These are phyloP conservation scores for Gonapodya prolifera DNA, from an alignment of 192 early-diverging fungal species.

Conservation along the genomic window DNA sequence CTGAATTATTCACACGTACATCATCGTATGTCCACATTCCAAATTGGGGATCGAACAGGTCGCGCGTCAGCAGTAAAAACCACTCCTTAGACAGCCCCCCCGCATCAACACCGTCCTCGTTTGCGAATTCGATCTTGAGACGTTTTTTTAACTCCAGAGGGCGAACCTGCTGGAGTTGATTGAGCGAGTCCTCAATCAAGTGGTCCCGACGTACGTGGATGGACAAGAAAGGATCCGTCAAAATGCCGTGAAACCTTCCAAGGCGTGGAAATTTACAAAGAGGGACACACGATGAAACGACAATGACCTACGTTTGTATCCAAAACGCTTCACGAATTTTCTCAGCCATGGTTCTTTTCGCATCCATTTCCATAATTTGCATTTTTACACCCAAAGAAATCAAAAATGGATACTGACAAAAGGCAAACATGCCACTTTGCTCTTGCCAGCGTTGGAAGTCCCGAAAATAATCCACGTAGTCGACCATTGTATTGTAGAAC, in stretches of 20 bases:
- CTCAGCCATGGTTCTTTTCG: slow-evolving; percentile 4
- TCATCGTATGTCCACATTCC: slow-evolving; percentile 73
- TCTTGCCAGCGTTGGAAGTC: slow-evolving; percentile 36
- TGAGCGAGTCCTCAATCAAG: slow-evolving; percentile 38
- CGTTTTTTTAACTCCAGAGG: slow-evolving; percentile 40
- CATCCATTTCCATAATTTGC: slow-evolving; percentile 18
- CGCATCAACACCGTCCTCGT: slow-evolving; percentile 46
- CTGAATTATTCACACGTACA: slow-evolving; percentile 37
- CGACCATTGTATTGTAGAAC: slow-evolving; percentile 14
- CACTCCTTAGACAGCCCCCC: slow-evolving; percentile 93
- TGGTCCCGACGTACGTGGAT: slow-evolving; percentile 25
- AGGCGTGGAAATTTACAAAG: neutral
- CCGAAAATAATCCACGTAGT: slow-evolving; percentile 28
- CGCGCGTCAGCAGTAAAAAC: slow-evolving; percentile 77
- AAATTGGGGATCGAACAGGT: slow-evolving; percentile 76
- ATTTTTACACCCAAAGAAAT: slow-evolving; percentile 41
- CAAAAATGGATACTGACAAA: slow-evolving; percentile 45
- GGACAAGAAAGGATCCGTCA: slow-evolving; percentile 36
- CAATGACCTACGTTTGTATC: slow-evolving; percentile 20
- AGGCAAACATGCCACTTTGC: slow-evolving; percentile 31
- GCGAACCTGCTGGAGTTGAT: slow-evolving; percentile 25
- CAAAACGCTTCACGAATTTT: neutral
- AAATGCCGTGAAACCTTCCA: slow-evolving; percentile 23
- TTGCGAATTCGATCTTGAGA: slow-evolving; percentile 32
- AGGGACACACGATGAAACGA: slow-evolving; percentile 28